Conservation (phyloP, 2,329 filamentous ascomycete genomes). For the Fusarium virguliforme region DNA sequence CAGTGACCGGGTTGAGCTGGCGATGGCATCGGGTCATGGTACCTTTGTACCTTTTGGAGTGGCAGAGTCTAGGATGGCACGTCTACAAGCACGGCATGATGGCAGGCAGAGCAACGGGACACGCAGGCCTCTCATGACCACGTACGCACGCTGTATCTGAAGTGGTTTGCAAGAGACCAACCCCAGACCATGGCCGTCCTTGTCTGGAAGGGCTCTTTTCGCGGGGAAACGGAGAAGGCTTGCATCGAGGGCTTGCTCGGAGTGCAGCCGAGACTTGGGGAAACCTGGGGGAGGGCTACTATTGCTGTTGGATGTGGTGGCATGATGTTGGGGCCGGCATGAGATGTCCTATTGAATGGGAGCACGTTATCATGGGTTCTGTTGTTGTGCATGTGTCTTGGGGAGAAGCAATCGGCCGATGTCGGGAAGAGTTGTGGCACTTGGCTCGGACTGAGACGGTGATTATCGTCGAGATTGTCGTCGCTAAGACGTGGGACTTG, state of each 20-base stretch:
- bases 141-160: background rate
- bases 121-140: slow-evolving; percentile 4
- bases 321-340: background rate
- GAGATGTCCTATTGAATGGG: background rate
- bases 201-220: slow-evolving; percentile 14
- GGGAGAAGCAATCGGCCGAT: slow-evolving; percentile 22
- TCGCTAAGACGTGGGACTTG: too few relatives aligned
- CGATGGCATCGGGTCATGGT: slow-evolving; percentile 16
- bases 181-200: background rate
- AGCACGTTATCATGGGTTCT: slow-evolving; percentile 1
- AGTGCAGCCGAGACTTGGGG: slow-evolving; percentile 29
- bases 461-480: slow-evolving; percentile 2
- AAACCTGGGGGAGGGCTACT: slow-evolving; percentile 22
- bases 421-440: slow-evolving; percentile 15
- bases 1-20: slow-evolving; percentile 12
- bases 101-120: background rate
- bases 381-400: background rate
- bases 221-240: slow-evolving; percentile 38
- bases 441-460: background rate
- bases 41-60: background rate
- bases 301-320: background rate
- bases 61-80: background rate
- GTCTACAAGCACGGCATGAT: slow-evolving; percentile 24
- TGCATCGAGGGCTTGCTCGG: slow-evolving; percentile 22
- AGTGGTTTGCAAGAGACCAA: slow-evolving; percentile 19